Evolutionary conservation across 1,284 basidiomycete genomes (phyloP).

Genomic region (Polyporus tsugae): DNA sequence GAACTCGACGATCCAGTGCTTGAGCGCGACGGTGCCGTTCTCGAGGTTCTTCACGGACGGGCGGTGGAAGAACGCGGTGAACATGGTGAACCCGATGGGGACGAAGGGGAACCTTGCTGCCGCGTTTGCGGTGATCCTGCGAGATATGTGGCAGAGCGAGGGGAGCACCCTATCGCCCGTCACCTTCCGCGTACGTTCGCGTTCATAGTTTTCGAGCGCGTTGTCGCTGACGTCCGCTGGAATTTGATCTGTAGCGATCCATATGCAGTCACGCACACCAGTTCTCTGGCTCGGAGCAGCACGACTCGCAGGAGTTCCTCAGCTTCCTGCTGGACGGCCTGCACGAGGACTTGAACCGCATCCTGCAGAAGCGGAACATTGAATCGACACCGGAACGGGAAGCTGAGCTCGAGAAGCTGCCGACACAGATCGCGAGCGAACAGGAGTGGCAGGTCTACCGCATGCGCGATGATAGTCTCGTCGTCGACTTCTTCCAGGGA

Average conservation of each 20-base stretch:
- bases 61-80: conserved; percentile 88
- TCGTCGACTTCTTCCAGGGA: conserved; percentile 98
- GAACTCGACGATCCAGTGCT: conserved; percentile 97
- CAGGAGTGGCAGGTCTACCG: conserved; percentile 95
- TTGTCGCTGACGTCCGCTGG: not conserved
- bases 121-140: conserved; percentile 86
- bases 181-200: conserved; percentile 80
- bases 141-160: conserved; percentile 90
- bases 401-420: conserved; percentile 86
- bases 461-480: conserved; percentile 91
- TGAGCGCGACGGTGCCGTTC: conserved; percentile 92
- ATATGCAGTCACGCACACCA: conserved; percentile 88
- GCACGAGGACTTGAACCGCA: conserved; percentile 95
- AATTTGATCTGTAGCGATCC: conserved; percentile 63
- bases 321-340: conserved; percentile 95
- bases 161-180: conserved; percentile 86
- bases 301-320: conserved; percentile 98
- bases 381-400: conserved; percentile 87
- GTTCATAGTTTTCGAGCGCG: not conserved
- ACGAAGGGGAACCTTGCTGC: conserved; percentile 87
- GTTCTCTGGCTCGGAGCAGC: conserved; percentile 93
- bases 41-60: conserved; percentile 94
- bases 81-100: conserved; percentile 88
- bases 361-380: conserved; percentile 79
- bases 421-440: conserved; percentile 90